phyloP scores from a whole-genome alignment of 2,329 filamentous ascomycete genomes.

The Pseudocercospora ulei region DNA sequence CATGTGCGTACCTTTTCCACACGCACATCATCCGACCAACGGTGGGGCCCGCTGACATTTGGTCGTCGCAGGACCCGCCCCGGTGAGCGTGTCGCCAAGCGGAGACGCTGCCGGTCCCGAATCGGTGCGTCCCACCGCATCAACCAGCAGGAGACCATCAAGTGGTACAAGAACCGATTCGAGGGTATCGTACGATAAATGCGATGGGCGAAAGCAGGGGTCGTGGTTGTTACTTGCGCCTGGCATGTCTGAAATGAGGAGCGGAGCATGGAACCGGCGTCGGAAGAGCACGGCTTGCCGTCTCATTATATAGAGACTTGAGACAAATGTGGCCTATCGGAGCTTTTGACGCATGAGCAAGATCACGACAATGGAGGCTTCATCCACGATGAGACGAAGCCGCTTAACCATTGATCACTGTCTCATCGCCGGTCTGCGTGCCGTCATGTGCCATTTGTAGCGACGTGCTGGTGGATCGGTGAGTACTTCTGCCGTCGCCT shows the following conservation, averaged over 20 bases:
- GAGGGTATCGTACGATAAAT: conserved; percentile 97
- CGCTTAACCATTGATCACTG: conserved; percentile 35
- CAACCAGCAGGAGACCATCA: conserved; percentile 88
- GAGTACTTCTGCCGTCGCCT: conserved; percentile 2
- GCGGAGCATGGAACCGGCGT: conserved; percentile 24
- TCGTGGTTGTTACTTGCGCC: conserved; percentile 12
- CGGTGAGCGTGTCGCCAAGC: conserved; percentile 94
- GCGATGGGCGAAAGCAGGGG: conserved; percentile 21
- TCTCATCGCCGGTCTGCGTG: conserved; percentile 25
- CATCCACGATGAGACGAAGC: conserved; percentile 29
- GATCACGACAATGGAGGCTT: conserved; percentile 34
- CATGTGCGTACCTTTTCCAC: conserved; percentile 56
- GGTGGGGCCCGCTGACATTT: too few species aligned
- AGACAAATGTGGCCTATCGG: conserved; percentile 34
- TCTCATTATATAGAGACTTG: conserved; percentile 24
- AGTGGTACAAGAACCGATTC: conserved; percentile 96
- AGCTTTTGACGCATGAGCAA: conserved; percentile 34
- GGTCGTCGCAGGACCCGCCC: conserved; percentile 74
- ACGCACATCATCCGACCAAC: too few species aligned
- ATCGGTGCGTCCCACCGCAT: conserved; percentile 87
- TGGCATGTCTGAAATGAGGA: conserved; percentile 14
- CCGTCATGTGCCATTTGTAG: not conserved
- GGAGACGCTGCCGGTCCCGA: conserved; percentile 75
- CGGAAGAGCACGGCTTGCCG: conserved; percentile 25
- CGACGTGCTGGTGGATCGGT: not conserved